These are phyloP conservation scores for Diaporthe sp. DNA, from an alignment of 2,329 filamentous ascomycete genomes.

Conservation along the genomic window DNA sequence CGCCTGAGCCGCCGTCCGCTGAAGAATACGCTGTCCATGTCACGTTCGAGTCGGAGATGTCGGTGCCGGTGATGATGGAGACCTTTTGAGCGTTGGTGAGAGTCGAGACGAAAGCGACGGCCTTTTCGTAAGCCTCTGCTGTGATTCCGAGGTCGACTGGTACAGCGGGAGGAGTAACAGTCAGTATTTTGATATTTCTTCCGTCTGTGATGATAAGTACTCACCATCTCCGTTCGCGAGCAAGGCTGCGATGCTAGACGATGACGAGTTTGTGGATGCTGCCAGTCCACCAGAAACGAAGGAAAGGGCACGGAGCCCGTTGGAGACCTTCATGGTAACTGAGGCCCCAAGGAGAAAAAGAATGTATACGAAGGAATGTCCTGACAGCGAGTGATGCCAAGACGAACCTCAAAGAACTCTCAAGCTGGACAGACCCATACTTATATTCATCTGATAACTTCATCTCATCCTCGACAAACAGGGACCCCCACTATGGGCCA, in stretches of 20 bases:
- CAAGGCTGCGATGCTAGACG: background rate
- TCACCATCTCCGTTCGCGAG: constrained; percentile 7
- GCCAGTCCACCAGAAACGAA: constrained; percentile 17
- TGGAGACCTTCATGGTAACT: constrained; percentile 4
- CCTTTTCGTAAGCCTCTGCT: constrained; percentile 14
- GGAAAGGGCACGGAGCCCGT: background rate
- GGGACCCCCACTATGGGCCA: background rate
- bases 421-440: background rate
- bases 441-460: constrained; percentile 19
- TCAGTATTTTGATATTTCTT: background rate
- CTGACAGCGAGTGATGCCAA: background rate
- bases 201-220: background rate
- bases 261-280: constrained; percentile 3
- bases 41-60: constrained; percentile 15
- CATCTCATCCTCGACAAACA: background rate
- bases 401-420: background rate
- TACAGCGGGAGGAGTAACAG: background rate
- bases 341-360: background rate
- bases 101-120: background rate
- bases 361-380: background rate
- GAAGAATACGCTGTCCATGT: constrained; percentile 58
- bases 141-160: constrained; percentile 23
- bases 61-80: constrained; percentile 7
- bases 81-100: constrained; percentile 16
- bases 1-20: constrained; percentile 40